These are phyloP conservation scores for Cenchrus americanus DNA, from an alignment of 176 grass and related monocot genomes.

Conservation along the genomic window DNA sequence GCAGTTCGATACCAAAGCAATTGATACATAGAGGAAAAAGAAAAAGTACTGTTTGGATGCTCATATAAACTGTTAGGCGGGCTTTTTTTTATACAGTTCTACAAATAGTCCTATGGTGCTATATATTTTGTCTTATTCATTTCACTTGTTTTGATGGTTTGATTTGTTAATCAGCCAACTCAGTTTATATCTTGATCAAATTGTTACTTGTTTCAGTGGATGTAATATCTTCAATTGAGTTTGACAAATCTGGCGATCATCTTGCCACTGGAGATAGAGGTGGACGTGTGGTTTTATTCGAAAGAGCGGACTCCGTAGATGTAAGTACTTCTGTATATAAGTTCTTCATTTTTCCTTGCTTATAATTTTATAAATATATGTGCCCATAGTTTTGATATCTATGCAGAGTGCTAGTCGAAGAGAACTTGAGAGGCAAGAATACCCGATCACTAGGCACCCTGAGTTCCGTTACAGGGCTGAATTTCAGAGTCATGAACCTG, in stretches of 20 bases:
- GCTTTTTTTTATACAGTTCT: neutral
- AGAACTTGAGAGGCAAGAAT: constrained; percentile 86
- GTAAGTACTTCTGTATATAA: constrained; percentile 50
- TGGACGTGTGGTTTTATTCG: constrained; percentile 79
- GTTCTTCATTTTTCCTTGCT: constrained; percentile 24
- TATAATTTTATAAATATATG: constrained; percentile 3
- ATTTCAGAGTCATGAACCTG: constrained; percentile 85
- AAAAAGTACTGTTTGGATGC: neutral
- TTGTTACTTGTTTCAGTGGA: constrained; percentile 66
- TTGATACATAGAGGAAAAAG: neutral
- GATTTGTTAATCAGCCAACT: constrained; percentile 19
- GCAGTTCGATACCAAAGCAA: neutral
- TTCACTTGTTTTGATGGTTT: constrained; percentile 9
- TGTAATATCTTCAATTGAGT: constrained; percentile 83
- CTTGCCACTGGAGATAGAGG: constrained; percentile 86
- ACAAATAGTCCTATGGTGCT: neutral
- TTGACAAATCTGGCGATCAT: constrained; percentile 84
- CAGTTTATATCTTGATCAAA: constrained; percentile 18
- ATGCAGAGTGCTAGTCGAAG: constrained; percentile 54
- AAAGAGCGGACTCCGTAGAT: constrained; percentile 63
- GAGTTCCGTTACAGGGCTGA: constrained; percentile 83
- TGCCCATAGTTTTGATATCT: constrained; percentile 30
- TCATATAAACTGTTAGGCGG: constrained; percentile 19
- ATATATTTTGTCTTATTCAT: neutral
- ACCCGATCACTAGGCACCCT: constrained; percentile 53